A percentile compares a stretch with the other conserved stretches of the same genome.
Evolutionary conservation across 108 stramenopile species (phyloP).

Genomic region (Aurantiochytrium sp.): DNA sequence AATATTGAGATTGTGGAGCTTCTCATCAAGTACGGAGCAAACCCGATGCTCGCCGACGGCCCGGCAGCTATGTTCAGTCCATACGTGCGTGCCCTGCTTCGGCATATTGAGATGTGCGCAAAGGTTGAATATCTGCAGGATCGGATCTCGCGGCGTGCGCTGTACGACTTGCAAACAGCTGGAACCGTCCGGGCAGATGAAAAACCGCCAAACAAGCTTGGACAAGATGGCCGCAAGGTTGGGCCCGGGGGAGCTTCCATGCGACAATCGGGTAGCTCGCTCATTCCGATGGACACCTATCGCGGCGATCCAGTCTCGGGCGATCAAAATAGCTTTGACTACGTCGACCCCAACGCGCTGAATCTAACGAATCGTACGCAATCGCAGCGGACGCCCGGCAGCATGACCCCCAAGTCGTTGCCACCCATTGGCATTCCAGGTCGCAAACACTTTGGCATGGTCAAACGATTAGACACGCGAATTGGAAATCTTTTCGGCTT

Average conservation of each 20-base stretch:
- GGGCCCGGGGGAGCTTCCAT: no score
- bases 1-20: constrained; percentile 1
- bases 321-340: no score
- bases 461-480: neutral
- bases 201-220: neutral
- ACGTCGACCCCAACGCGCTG: no score
- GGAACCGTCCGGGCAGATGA: neutral
- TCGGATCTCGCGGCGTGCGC: neutral
- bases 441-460: neutral
- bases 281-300: no score
- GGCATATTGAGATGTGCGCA: neutral
- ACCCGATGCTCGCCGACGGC: neutral
- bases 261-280: no score
- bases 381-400: no score
- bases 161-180: neutral
- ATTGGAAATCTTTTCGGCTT: neutral
- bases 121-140: neutral
- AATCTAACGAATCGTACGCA: no score
- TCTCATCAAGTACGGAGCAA: neutral
- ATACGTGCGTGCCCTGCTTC: neutral
- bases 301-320: no score
- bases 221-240: no score
- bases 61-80: neutral
- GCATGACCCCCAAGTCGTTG: no score
- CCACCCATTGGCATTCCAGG: neutral